These are phyloP conservation scores for Persicaria maculosa DNA, from an alignment of 148 eudicot species.

Conservation along the genomic window DNA sequence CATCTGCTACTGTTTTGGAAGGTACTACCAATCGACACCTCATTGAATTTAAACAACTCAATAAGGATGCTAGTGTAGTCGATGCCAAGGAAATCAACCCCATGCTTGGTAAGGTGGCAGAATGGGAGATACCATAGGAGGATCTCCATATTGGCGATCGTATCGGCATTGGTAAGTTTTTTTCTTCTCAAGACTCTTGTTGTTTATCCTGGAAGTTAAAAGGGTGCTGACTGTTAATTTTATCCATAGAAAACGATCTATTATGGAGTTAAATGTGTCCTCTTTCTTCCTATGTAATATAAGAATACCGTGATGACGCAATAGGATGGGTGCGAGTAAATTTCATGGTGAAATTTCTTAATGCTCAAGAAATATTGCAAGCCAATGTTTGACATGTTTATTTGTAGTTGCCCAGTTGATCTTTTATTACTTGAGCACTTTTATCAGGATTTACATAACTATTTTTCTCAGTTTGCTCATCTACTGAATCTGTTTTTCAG, in stretches of 20 bases:
- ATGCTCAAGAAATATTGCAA: background rate
- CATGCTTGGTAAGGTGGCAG: slow-evolving; percentile 68
- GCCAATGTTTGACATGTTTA: background rate
- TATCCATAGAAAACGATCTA: background rate
- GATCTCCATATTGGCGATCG: slow-evolving; percentile 88
- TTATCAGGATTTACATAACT: background rate
- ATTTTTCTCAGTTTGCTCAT: background rate
- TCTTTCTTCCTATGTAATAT: background rate
- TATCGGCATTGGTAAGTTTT: slow-evolving; percentile 78
- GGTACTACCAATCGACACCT: background rate
- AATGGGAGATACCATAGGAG: slow-evolving; percentile 93
- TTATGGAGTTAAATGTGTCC: background rate
- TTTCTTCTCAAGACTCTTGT: background rate
- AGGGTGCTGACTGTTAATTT: background rate
- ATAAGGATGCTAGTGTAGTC: background rate
- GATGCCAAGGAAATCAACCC: slow-evolving; percentile 33
- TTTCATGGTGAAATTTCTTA: background rate
- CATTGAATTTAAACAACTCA: background rate
- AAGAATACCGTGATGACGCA: background rate
- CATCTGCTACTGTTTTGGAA: background rate
- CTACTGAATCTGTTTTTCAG: slow-evolving; percentile 24
- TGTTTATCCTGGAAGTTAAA: background rate
- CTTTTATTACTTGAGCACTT: background rate
- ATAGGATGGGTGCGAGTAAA: background rate
- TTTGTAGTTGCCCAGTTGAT: background rate